Evolutionary conservation across 2,329 filamentous ascomycete genomes (phyloP).

Genomic region (Grosmannia huntii): DNA sequence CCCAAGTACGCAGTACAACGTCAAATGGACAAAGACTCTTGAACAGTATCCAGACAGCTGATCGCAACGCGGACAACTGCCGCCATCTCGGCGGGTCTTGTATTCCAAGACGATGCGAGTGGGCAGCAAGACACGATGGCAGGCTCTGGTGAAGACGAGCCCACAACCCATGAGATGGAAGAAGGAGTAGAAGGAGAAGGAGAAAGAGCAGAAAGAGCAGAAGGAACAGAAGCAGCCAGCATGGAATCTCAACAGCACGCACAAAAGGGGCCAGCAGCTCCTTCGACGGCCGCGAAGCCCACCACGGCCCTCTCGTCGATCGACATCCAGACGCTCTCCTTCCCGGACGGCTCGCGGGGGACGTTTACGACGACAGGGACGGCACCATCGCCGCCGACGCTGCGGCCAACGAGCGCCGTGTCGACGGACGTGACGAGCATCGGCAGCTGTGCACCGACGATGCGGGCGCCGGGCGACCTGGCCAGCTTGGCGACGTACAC

Average conservation of each 20-base stretch:
- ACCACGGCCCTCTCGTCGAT: slow-evolving; percentile 77
- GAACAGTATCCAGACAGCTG: not conserved
- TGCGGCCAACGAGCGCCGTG: not conserved
- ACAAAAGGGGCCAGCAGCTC: slow-evolving; percentile 30
- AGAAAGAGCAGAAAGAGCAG: not conserved
- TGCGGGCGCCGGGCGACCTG: slow-evolving; percentile 54
- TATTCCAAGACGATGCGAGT: not conserved
- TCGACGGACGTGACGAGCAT: slow-evolving; percentile 48
- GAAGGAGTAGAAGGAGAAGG: not conserved
- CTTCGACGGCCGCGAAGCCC: slow-evolving; percentile 42
- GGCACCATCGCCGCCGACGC: slow-evolving; percentile 20
- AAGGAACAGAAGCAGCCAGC: slow-evolving; percentile 30
- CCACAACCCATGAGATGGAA: not conserved
- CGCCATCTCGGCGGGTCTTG: not conserved
- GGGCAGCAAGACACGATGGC: not conserved
- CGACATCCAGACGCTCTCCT: slow-evolving; percentile 65
- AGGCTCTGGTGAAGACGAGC: slow-evolving; percentile 1
- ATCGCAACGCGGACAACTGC: not conserved
- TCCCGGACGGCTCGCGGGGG: slow-evolving; percentile 55
- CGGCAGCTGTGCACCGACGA: slow-evolving; percentile 51
- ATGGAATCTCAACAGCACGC: no score
- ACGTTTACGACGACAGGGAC: slow-evolving; percentile 40
- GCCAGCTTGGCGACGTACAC: slow-evolving; percentile 59
- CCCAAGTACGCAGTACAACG: no score
- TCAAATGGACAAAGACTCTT: no score